These are phyloP conservation scores for Sporopachydermia cereana DNA, from an alignment of 1,139 yeast species.

Conservation along the genomic window DNA sequence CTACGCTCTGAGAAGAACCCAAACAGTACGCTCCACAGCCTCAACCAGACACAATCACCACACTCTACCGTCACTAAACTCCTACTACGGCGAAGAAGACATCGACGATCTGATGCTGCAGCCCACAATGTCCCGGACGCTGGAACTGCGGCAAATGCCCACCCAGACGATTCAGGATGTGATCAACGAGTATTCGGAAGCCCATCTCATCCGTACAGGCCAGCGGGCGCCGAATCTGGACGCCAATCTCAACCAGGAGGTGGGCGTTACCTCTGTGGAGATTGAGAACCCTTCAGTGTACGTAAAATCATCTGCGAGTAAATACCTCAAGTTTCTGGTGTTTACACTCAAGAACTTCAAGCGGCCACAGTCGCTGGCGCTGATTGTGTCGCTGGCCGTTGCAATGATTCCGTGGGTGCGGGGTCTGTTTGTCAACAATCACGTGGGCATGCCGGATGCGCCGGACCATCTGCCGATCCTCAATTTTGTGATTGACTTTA, in stretches of 20 bases:
- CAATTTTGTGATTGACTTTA: slow-evolving; percentile 71
- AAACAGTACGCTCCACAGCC: background rate
- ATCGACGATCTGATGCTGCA: slow-evolving; percentile 11
- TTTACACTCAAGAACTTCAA: slow-evolving; percentile 45
- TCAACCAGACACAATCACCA: no score
- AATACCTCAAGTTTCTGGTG: slow-evolving; percentile 17
- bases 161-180: slow-evolving; percentile 15
- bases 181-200: slow-evolving; percentile 13
- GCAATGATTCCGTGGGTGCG: slow-evolving; percentile 84
- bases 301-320: background rate
- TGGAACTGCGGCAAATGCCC: slow-evolving; percentile 21
- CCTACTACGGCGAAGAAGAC: background rate
- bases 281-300: background rate
- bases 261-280: background rate
- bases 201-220: slow-evolving; percentile 5
- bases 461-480: slow-evolving; percentile 81
- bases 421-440: slow-evolving; percentile 53
- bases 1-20: background rate
- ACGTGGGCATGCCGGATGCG: slow-evolving; percentile 42
- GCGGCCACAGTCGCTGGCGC: slow-evolving; percentile 60
- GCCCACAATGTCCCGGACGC: slow-evolving; percentile 19
- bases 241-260: slow-evolving; percentile 3
- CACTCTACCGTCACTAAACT: no score
- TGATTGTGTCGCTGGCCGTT: slow-evolving; percentile 47
- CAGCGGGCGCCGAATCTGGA: slow-evolving; percentile 6